Conservation (phyloP, 2,329 filamentous ascomycete species). For the Colletotrichum cereale region DNA sequence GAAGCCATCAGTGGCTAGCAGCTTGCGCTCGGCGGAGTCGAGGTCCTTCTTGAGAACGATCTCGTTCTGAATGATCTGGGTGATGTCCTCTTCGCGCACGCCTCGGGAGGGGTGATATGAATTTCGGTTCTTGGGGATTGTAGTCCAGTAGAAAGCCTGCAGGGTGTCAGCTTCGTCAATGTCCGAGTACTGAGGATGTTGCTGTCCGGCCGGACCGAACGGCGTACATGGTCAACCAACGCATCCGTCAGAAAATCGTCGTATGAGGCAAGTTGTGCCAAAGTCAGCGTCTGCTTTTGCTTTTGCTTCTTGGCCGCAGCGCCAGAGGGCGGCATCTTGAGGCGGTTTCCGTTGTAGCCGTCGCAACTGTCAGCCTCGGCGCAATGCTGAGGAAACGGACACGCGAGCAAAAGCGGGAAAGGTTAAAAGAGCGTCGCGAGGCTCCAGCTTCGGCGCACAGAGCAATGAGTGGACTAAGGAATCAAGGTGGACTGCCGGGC, state of each 20-base stretch:
- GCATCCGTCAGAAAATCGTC: conserved; percentile 97
- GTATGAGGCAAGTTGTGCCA: conserved; percentile 90
- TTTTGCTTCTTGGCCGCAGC: conserved; percentile 61
- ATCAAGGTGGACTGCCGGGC: conserved; percentile 28
- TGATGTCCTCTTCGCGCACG: conserved; percentile 74
- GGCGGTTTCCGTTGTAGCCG: neutral
- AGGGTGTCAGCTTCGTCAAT: conserved; percentile 42
- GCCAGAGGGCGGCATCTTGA: conserved; percentile 54
- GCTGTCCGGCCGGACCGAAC: conserved; percentile 42
- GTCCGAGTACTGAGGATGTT: neutral
- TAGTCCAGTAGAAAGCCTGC: conserved; percentile 96
- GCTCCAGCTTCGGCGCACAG: conserved; percentile 36
- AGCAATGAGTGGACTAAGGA: conserved; percentile 35
- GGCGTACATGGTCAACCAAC: conserved; percentile 89
- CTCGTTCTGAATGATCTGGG: conserved; percentile 71
- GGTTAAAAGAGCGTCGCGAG: conserved; percentile 31
- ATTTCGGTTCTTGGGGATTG: conserved; percentile 91
- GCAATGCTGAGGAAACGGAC: conserved; percentile 21
- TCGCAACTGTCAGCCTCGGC: conserved; percentile 22
- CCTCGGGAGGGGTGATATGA: conserved; percentile 89
- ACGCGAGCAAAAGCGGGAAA: conserved; percentile 21
- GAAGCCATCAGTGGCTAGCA: conserved; percentile 80
- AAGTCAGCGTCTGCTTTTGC: conserved; percentile 81
- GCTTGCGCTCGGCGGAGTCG: conserved; percentile 75
- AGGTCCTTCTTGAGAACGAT: conserved; percentile 82